Percentiles rank a stretch among this genome's conserved stretches.
Evolutionary conservation across 106 monocot species (phyloP).

Genomic region (Dioscorea dumetorum): DNA sequence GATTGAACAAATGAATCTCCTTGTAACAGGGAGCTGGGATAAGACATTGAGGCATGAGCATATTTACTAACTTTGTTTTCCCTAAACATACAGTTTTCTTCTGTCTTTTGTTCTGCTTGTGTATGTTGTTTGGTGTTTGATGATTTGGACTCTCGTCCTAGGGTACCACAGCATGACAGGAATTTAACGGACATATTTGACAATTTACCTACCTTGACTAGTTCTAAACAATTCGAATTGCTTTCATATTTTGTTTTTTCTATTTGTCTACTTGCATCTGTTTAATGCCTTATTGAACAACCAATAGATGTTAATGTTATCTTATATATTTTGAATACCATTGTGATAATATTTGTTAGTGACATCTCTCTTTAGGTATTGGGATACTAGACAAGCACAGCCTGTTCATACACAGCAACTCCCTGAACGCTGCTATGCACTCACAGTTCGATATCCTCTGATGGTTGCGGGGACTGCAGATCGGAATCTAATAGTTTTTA

Average conservation of each 20-base stretch:
- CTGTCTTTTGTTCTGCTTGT: too few species aligned
- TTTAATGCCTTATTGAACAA: neutral
- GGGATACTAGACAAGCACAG: constrained; percentile 89
- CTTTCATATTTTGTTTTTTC: neutral
- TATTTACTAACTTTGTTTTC: neutral
- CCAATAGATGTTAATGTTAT: neutral
- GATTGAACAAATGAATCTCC: constrained; percentile 82
- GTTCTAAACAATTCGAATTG: neutral
- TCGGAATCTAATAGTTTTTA: constrained; percentile 73
- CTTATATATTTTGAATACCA: too few species aligned
- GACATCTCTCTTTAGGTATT: constrained; percentile 47
- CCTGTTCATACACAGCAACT: constrained; percentile 94
- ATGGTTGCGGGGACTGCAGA: constrained; percentile 98
- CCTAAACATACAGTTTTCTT: too few species aligned
- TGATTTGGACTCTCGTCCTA: too few species aligned
- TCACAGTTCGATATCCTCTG: constrained; percentile 70
- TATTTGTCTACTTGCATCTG: neutral
- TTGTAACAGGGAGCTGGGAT: constrained; percentile 94
- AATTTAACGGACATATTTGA: too few species aligned
- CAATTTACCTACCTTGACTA: too few species aligned
- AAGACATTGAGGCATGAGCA: constrained; percentile 67
- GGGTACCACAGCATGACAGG: too few species aligned
- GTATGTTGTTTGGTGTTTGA: too few species aligned
- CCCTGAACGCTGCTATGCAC: constrained; percentile 85
- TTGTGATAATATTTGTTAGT: neutral